phyloP scores from a whole-genome alignment of 257 asterid genomes.

The Cinchona pubescens region DNA sequence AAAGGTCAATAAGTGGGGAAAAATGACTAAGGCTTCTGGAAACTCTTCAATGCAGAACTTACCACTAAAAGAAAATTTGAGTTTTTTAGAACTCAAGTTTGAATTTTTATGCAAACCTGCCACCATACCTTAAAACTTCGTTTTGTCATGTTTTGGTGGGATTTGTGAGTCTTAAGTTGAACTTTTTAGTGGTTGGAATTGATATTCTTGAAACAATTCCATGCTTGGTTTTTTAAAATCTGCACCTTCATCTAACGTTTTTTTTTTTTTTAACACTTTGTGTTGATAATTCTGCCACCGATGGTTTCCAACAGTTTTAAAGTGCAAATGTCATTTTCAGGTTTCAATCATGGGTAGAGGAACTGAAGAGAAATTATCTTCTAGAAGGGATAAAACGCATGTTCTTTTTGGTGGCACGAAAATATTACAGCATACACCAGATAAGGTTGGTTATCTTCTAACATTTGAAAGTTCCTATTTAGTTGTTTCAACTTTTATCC shows the following conservation, averaged over 20 bases:
- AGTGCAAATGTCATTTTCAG: slow-evolving; percentile 33
- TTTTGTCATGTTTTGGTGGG: background rate
- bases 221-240: background rate
- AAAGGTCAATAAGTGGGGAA: no score
- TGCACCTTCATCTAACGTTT: background rate
- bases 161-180: background rate
- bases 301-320: background rate
- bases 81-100: no score
- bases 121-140: no score
- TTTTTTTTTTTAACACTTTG: no score
- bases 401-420: slow-evolving; percentile 99
- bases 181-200: background rate
- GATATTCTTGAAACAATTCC: background rate
- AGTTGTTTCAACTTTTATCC: no score
- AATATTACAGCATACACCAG: slow-evolving; percentile 90
- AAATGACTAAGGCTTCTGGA: no score
- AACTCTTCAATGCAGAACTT: no score
- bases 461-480: background rate
- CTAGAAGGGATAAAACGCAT: slow-evolving; percentile 79
- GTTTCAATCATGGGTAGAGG: slow-evolving; percentile 81
- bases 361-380: slow-evolving; percentile 68
- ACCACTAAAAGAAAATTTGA: no score
- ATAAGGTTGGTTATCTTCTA: slow-evolving; percentile 59
- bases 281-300: background rate
- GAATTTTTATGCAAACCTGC: no score